Conservation (phyloP, 2,329 filamentous ascomycete genomes). For the Neofusicoccum sp. region DNA sequence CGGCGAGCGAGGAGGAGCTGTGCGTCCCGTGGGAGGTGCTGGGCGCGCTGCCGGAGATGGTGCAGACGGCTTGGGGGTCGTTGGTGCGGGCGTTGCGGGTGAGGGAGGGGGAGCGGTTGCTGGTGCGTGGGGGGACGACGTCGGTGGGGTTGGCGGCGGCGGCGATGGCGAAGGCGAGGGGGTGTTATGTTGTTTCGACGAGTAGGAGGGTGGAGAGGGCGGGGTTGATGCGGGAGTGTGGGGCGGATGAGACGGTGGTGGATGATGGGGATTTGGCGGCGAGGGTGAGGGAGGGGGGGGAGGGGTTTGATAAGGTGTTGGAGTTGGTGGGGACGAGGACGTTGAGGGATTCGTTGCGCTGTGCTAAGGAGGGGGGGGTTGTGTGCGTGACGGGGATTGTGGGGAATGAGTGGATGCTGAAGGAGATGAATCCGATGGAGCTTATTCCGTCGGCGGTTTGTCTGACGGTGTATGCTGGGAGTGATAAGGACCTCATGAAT, state of each 20-base stretch:
- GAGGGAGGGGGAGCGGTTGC: slow-evolving; percentile 43
- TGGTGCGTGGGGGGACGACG: slow-evolving; percentile 55
- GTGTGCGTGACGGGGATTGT: slow-evolving; percentile 53
- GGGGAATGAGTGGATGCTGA: slow-evolving; percentile 45
- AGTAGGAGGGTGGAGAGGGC: slow-evolving; percentile 36
- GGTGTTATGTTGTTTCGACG: slow-evolving; percentile 46
- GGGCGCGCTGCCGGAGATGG: slow-evolving; percentile 54
- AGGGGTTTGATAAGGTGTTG: slow-evolving; percentile 49
- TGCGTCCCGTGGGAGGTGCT: slow-evolving; percentile 46
- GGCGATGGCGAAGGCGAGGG: slow-evolving; percentile 45
- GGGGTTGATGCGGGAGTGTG: slow-evolving; percentile 42
- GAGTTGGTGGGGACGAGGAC: slow-evolving; percentile 50
- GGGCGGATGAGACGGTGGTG: slow-evolving; percentile 48
- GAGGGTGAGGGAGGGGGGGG: slow-evolving; percentile 35
- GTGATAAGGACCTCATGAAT: slow-evolving; percentile 40
- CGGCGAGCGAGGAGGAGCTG: slow-evolving; percentile 59
- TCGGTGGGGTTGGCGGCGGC: slow-evolving; percentile 52
- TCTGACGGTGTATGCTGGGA: slow-evolving; percentile 47
- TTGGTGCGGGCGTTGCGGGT: slow-evolving; percentile 45
- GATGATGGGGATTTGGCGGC: slow-evolving; percentile 46
- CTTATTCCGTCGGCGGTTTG: slow-evolving; percentile 44
- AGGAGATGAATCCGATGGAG: slow-evolving; percentile 48
- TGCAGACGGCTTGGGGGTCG: slow-evolving; percentile 54
- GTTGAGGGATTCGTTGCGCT: slow-evolving; percentile 48
- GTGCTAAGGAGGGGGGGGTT: slow-evolving; percentile 42